A percentile compares a stretch with the other conserved stretches of the same genome.
Conservation (phyloP, 1,284 basidiomycete genomes). For the Ceratobasidium sp. region DNA sequence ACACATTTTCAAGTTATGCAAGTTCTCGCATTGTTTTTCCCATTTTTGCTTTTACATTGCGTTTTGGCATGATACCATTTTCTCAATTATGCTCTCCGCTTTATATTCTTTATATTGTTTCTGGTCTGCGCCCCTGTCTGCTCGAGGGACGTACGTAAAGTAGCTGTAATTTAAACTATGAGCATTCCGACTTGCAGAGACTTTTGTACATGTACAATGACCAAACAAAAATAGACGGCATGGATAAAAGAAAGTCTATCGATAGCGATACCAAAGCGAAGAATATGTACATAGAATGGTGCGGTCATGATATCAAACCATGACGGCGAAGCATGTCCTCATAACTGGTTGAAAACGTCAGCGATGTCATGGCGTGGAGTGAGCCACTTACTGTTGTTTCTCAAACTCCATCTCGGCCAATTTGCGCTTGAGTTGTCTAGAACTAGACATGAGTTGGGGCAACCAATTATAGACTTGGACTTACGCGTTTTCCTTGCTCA, state of each 20-base stretch:
- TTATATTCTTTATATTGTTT: slow-evolving; percentile 30
- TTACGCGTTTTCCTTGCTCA: slow-evolving; percentile 78
- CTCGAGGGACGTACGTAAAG: slow-evolving; percentile 17
- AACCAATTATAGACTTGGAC: slow-evolving; percentile 46
- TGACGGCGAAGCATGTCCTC: slow-evolving; percentile 66
- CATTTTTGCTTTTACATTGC: not conserved
- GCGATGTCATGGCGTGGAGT: slow-evolving; percentile 6
- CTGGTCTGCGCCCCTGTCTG: not conserved
- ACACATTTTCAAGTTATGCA: too few relatives aligned
- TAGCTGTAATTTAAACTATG: slow-evolving; percentile 37
- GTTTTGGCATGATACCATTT: slow-evolving; percentile 35
- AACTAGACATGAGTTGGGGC: not conserved
- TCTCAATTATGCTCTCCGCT: slow-evolving; percentile 16
- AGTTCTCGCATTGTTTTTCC: not conserved
- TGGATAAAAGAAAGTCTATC: slow-evolving; percentile 19
- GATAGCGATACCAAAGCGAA: slow-evolving; percentile 5
- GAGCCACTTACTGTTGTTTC: slow-evolving; percentile 75
- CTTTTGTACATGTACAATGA: slow-evolving; percentile 36
- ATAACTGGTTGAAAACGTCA: slow-evolving; percentile 58
- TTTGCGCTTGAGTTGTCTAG: slow-evolving; percentile 71
- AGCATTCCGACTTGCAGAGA: slow-evolving; percentile 18
- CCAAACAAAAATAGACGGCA: slow-evolving; percentile 29
- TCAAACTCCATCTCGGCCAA: slow-evolving; percentile 75
- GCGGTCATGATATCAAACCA: slow-evolving; percentile 54
- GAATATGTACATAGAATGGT: not conserved